Base-by-base conservation (phyloP, 306 rosid species). In the Medicago arabica region DNA sequence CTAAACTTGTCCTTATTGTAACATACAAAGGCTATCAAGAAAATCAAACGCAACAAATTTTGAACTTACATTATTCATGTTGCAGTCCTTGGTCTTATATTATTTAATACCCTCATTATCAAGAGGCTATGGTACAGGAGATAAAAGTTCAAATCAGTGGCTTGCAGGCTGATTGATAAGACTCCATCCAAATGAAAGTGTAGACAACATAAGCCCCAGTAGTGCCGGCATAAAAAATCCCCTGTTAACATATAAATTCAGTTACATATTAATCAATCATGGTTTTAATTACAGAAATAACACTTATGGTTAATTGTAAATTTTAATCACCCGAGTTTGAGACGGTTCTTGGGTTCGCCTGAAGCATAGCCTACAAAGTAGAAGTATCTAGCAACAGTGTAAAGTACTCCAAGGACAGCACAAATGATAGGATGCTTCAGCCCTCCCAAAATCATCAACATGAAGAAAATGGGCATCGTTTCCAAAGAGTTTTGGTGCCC, bases 401-500 rank as follows among this genome's bases (percentile, higher is more conserved):
- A 88, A 40, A 89, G 49, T 5, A 53, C 4, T 41, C 97, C 97
- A 60, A 89, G 85, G 7, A 18, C 79, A 41, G 89, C 80, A 31
- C 64, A 49, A 15, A 70, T 44, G 19, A 79, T 77, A 17, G 98
- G 97, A 67, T 90, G 93, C 82, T 74, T 82, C 19, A 93, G 28
- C 54, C 98, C 97, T 60, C 98, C 98, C 73, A 93, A 61, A 3
- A 86, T 69, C 88, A 87, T 86, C 41, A 89, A 57, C 81, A 74
- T 61, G 73, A 89, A 82, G 77, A 90, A 89, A 11, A 85, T 9
- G 0, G 95, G 90, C 93, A 89, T 79, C 51, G 77, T 15, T 77
- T 93, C 98, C 19, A 93, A 77, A 62, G 97, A 90, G 76, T 93
- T 93, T 75, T 93, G 95, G 51, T 93, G 96, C 54, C 98, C 97